Percentiles rank a stretch among this genome's conserved stretches.
Evolutionary conservation across 495 filamentous ascomycete genomes (phyloP).

Genomic region (Bombardia bombarda): DNA sequence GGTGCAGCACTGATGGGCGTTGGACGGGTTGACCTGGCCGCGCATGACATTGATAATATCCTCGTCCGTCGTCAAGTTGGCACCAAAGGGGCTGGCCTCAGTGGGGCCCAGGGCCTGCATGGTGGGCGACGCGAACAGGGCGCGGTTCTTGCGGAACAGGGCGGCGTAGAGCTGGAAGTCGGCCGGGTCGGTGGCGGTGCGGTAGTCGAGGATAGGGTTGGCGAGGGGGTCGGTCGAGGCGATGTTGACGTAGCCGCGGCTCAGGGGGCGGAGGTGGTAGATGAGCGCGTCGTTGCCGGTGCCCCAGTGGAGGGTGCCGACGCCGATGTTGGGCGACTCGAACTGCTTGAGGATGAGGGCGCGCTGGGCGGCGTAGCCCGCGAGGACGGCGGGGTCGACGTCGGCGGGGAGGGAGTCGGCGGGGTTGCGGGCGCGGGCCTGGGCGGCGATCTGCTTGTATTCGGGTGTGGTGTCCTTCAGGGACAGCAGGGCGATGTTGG

Average conservation of each 20-base stretch:
- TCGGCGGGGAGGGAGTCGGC: slow-evolving; percentile 26
- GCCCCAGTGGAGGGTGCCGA: slow-evolving; percentile 26
- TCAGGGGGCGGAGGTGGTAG: slow-evolving; percentile 33
- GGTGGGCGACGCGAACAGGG: slow-evolving; percentile 30
- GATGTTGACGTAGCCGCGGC: slow-evolving; percentile 34
- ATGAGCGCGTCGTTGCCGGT: slow-evolving; percentile 23
- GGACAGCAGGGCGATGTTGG: slow-evolving; percentile 26
- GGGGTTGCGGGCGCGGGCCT: slow-evolving; percentile 21
- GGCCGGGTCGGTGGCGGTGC: slow-evolving; percentile 26
- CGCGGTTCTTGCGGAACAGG: slow-evolving; percentile 28
- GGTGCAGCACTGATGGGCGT: slow-evolving; percentile 33
- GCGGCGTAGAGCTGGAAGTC: slow-evolving; percentile 25
- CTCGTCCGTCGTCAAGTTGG: slow-evolving; percentile 13
- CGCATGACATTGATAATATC: slow-evolving; percentile 21
- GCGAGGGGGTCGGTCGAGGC: slow-evolving; percentile 27
- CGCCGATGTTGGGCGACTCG: slow-evolving; percentile 13
- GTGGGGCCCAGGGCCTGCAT: slow-evolving; percentile 31
- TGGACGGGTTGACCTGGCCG: slow-evolving; percentile 21
- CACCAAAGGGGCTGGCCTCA: slow-evolving; percentile 23
- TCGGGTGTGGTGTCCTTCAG: slow-evolving; percentile 21
- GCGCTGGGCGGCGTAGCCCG: slow-evolving; percentile 26
- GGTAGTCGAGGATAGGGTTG: slow-evolving; percentile 23
- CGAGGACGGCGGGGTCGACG: slow-evolving; percentile 28
- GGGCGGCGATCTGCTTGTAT: slow-evolving; percentile 21
- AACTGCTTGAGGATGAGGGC: slow-evolving; percentile 20